Percentiles rank a stretch among this genome's conserved stretches.
These are phyloP conservation scores for Populus trichocarpa DNA, from an alignment of 441 rosid genomes.

Conservation along the genomic window DNA sequence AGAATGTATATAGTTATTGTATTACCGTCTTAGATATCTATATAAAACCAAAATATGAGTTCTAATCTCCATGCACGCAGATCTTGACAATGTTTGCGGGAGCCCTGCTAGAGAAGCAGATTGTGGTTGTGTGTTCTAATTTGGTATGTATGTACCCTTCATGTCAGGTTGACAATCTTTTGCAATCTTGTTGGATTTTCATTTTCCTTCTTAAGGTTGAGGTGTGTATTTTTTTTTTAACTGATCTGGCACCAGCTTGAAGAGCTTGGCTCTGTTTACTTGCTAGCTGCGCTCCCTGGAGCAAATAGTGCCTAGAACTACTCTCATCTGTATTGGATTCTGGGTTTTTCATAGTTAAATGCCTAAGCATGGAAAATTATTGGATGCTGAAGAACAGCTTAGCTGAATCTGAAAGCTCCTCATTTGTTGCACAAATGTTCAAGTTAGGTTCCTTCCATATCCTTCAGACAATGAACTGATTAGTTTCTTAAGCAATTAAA, in stretches of 20 bases:
- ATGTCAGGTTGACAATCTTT: slow-evolving; percentile 3
- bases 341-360: neutral
- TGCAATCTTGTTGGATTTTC: slow-evolving; percentile 1
- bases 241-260: neutral
- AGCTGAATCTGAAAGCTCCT: neutral
- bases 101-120: slow-evolving; percentile 92
- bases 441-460: neutral
- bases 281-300: neutral
- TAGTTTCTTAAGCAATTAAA: too few species aligned
- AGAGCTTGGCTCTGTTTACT: neutral
- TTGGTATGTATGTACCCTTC: slow-evolving; percentile 51
- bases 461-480: too few species aligned
- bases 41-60: neutral
- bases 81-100: slow-evolving; percentile 77
- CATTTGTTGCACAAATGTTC: neutral
- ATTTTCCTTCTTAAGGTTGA: neutral
- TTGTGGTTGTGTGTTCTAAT: slow-evolving; percentile 84
- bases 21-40: neutral
- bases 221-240: neutral
- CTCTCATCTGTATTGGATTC: neutral
- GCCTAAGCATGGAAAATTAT: neutral
- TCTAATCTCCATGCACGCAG: slow-evolving; percentile 43
- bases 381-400: neutral
- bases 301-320: neutral
- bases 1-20: neutral